These are phyloP conservation scores for Canna indica DNA, from an alignment of 176 grass and related monocot species.

Conservation along the genomic window DNA sequence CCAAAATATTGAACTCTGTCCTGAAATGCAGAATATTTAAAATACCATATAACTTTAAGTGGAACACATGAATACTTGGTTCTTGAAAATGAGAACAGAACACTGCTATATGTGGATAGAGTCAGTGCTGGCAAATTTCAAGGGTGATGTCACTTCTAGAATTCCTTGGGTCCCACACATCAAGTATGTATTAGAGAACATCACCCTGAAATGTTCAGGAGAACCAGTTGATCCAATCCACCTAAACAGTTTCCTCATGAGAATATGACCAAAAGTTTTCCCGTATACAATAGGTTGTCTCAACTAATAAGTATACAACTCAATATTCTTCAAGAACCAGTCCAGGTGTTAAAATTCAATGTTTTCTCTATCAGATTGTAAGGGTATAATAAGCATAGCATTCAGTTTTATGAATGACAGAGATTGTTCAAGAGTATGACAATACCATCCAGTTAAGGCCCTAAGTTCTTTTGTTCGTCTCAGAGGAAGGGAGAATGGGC, in stretches of 20 bases:
- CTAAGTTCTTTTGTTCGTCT: constrained; percentile 86
- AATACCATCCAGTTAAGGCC: constrained; percentile 77
- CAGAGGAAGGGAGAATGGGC: constrained; percentile 62
- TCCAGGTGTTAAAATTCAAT: neutral
- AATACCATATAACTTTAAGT: neutral
- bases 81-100: neutral
- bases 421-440: neutral
- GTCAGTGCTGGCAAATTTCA: neutral
- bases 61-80: neutral
- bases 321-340: neutral
- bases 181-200: no score
- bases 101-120: neutral
- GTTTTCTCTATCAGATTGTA: neutral
- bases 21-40: neutral
- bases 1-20: neutral
- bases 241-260: neutral
- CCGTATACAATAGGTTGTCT: neutral
- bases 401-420: neutral
- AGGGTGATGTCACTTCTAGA: neutral
- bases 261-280: neutral
- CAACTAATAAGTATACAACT: neutral
- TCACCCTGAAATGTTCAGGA: no score
- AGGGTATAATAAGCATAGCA: neutral
- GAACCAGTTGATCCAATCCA: no score
- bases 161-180: neutral